Conservation (phyloP, 1,284 basidiomycete species). For the Irpex rosettiformis region DNA sequence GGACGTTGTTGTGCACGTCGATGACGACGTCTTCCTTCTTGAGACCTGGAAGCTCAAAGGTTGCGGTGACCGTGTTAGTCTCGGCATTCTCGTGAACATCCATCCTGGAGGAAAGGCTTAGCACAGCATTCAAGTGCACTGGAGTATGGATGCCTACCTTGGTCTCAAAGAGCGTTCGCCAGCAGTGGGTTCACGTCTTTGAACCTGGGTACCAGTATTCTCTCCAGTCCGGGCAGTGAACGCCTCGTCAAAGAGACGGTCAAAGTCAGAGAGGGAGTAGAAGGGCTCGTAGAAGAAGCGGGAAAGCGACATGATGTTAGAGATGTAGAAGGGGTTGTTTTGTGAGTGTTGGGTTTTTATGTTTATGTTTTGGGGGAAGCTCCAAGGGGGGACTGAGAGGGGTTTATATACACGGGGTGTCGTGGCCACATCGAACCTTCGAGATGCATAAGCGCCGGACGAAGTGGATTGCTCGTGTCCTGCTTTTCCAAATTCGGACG, state of each 20-base stretch:
- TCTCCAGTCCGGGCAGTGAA: conserved; percentile 28
- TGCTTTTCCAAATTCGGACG: background rate
- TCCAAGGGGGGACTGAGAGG: background rate
- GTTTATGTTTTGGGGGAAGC: background rate
- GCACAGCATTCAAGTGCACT: background rate
- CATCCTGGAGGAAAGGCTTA: conserved; percentile 30
- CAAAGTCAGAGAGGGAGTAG: conserved; percentile 39
- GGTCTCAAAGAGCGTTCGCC: conserved; percentile 19
- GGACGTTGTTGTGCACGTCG: conserved; percentile 38
- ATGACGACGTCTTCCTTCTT: conserved; percentile 38
- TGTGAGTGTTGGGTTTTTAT: background rate
- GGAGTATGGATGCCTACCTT: conserved; percentile 19
- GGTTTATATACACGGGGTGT: background rate
- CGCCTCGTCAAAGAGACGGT: conserved; percentile 47
- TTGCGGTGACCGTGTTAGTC: conserved; percentile 38
- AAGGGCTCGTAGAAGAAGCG: conserved; percentile 44
- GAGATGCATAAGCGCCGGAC: background rate
- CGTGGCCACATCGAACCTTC: conserved; percentile 1
- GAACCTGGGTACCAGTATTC: conserved; percentile 12
- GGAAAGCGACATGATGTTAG: conserved; percentile 22
- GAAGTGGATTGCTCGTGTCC: background rate
- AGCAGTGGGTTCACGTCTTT: conserved; percentile 6
- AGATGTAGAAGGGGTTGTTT: background rate
- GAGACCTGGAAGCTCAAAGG: conserved; percentile 45
- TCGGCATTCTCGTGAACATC: conserved; percentile 41